Evolutionary conservation across 441 rosid genomes (phyloP).

Genomic region (Metrosideros polymorpha): DNA sequence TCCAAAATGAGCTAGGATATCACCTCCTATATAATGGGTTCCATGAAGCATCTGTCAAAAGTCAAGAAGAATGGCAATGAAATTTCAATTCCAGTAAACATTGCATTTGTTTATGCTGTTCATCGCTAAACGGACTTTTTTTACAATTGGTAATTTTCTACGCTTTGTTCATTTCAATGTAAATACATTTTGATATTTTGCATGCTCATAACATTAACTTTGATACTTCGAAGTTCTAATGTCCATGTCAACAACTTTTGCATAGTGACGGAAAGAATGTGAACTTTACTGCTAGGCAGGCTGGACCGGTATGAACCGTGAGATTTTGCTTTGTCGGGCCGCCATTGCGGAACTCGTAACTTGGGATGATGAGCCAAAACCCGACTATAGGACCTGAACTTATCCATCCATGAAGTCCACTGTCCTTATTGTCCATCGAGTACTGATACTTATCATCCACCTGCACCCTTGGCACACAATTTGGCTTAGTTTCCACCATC

Average conservation of each 20-base stretch:
- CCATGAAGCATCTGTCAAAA: slow-evolving; percentile 24
- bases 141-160: not conserved
- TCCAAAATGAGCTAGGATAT: slow-evolving; percentile 17
- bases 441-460: slow-evolving; percentile 36
- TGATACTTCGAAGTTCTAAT: not conserved
- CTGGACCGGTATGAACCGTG: slow-evolving; percentile 23
- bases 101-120: not conserved
- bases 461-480: slow-evolving; percentile 7
- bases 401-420: slow-evolving; percentile 38
- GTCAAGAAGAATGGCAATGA: not conserved
- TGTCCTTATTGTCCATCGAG: slow-evolving; percentile 28
- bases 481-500: not conserved
- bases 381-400: slow-evolving; percentile 24
- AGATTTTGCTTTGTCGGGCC: slow-evolving; percentile 39
- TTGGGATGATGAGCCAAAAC: slow-evolving; percentile 24
- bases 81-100: not conserved
- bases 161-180: not conserved
- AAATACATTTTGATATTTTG: not conserved
- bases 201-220: not conserved
- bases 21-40: slow-evolving; percentile 22
- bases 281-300: slow-evolving; percentile 19
- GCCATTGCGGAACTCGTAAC: slow-evolving; percentile 29
- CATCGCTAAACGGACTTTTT: not conserved
- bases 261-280: not conserved
- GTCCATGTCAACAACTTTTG: not conserved